Base-by-base conservation (phyloP, 2,329 filamentous ascomycete species). In the Fusarium xyrophilum region DNA sequence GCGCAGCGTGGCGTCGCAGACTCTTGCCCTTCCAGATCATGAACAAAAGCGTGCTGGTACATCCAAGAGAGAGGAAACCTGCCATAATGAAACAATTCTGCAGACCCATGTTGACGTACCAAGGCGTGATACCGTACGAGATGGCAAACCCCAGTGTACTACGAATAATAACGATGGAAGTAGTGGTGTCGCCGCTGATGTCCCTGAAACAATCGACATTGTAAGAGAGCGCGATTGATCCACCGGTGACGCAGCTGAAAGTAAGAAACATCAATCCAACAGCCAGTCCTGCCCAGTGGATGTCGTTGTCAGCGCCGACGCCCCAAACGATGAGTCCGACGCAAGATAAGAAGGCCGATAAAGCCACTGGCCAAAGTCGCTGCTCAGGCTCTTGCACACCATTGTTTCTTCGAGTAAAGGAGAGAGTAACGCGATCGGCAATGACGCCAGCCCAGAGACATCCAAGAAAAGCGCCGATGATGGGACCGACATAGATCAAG, bases 131-230 rank as follows among this genome's bases (percentile, higher is more conserved):
- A 1, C 42, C 53, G 28, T 56, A 56, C 0, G 42, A 50, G 9
- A 56, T 50, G 2, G 42, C 53, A 19, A 56, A 56, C 1, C 53
- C 53, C 1, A 56, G 9, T 0, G 43, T 56, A 1, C 51, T 56
- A 0, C 53, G 32, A 14, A 56, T 56, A 6, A 51, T 50, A 6
- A 56, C 50, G 23, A 55, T 36, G 0, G 52, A 55, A 6, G 43
- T 56, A 10, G 43, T 50, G 5, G 51, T 54, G 13, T 56, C 43
- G 5, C 53, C 53, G 0, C 32, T 50, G 0, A 56, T 56, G 1
- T 56, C 53, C n/a, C 51, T 56, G 43, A 56, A 56, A 14, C 53
- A 56, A 38, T 56, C 53, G 27, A 55, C 52, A 1, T 48, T 55
- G 19, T 55, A 55, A 9, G 52, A 48, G 4, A 55, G 14, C 19